A percentile compares a stretch with the other conserved stretches of the same genome.
Conservation (phyloP, 2,329 filamentous ascomycete genomes). For the Nakataea oryzae region DNA sequence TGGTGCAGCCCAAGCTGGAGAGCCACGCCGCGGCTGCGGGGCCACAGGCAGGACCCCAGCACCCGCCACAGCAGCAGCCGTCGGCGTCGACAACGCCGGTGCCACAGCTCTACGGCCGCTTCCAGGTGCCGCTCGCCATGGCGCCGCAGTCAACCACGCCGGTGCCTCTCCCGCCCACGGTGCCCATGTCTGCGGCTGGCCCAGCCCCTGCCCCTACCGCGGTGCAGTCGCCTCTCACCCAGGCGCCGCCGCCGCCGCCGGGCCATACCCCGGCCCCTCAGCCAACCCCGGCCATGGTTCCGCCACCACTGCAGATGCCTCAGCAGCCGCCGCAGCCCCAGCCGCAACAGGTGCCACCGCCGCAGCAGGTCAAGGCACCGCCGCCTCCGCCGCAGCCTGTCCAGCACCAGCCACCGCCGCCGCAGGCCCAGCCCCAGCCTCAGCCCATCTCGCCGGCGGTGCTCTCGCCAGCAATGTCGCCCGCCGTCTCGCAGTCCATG, state of each 20-base stretch:
- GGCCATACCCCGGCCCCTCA: background rate
- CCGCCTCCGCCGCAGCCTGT: slow-evolving; percentile 9
- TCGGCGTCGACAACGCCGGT: slow-evolving; percentile 4
- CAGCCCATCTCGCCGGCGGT: background rate
- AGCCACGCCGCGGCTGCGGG: slow-evolving; percentile 17
- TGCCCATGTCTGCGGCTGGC: slow-evolving; percentile 8
- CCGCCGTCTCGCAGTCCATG: background rate
- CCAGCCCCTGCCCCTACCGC: slow-evolving; percentile 20
- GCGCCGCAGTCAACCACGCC: slow-evolving; percentile 19
- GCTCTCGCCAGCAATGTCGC: background rate
- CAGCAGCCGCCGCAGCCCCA: slow-evolving; percentile 10
- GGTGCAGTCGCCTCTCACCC: slow-evolving; percentile 14
- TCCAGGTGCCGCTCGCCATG: slow-evolving; percentile 20
- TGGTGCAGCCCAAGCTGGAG: slow-evolving; percentile 34
- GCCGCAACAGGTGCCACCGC: slow-evolving; percentile 9
- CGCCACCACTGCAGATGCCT: background rate
- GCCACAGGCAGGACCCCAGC: slow-evolving; percentile 7
- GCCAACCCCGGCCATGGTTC: background rate
- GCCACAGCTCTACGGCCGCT: slow-evolving; percentile 14
- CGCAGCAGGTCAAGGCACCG: slow-evolving; percentile 9
- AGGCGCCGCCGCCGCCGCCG: slow-evolving; percentile 9
- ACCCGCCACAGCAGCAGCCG: slow-evolving; percentile 8
- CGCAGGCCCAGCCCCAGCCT: too few species aligned
- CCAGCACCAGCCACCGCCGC: background rate
- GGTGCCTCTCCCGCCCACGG: slow-evolving; percentile 11